Evolutionary conservation across 1,284 basidiomycete species (phyloP), one percentile per base, ranked within the genome.

Genomic region (Lentinula novae-zelandiae): DNA sequence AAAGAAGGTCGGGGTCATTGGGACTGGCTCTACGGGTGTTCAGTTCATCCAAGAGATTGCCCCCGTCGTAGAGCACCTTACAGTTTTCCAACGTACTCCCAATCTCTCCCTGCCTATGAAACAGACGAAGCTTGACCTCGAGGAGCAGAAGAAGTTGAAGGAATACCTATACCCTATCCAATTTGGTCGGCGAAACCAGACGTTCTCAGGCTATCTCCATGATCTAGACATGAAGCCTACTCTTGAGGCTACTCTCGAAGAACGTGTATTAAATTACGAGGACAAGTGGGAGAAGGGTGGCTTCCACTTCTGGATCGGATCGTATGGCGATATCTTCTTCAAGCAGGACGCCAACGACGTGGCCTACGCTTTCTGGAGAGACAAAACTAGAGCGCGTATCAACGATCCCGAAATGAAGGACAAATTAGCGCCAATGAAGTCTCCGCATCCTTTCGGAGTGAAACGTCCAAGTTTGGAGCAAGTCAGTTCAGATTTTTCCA

Each of bases 51-150:
- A 71, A 53, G 70, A 67, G 54, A 53, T 54, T 20, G 70, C 65
- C 7, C 66, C 67, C 0, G 50, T 64, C 1, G 67, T 60, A 1
- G 51, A 59, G 1, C 67, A 70, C 40, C 67, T 71, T 50, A 70
- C 70, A 13, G 66, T 70, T n/a, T 71, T 71, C 65, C 70, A 71
- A 53, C 69, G 70, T 22, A 70, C 68, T 5, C 68, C 69, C 1
- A 69, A 70, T 38, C 58, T 69, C 46, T 65, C 68, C 1, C 50
- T 71, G 33, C 69, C 69, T 1, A 67, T 70, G 68, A 54, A 46
- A 39, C 69, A 71, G 57, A 12, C 62, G 39, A 55, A 57, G 33
- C n/a, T 67, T 27, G 59, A 60, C 49, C 56, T 20, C 9, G 53
- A 52, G 4, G 52, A 46, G 17, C 64, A 69, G 39, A 53, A 53